Evolutionary conservation across 2,329 filamentous ascomycete species (phyloP), one percentile per base, ranked within the genome.

Genomic region (Pseudogymnoascus sp.): DNA sequence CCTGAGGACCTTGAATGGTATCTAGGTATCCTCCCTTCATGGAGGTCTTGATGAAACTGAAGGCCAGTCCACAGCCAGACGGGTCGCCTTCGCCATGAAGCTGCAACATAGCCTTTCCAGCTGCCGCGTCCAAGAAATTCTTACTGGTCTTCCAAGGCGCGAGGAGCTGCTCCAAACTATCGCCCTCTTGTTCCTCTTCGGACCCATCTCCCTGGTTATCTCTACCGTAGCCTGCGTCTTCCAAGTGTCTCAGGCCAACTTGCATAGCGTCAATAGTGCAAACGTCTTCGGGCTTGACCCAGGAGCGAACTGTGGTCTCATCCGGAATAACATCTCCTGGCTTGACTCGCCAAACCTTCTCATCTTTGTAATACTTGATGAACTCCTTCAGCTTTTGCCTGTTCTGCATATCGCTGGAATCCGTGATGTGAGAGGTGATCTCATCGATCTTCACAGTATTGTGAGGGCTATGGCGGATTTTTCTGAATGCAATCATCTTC

Each of bases 11-110:
- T 62, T 84, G 83, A 25, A 95, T 83, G 18, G 91, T 88, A 70
- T 92, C 90, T 74, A 97, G 82, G 63, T 85, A 99, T 0, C 94
- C 94, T 64, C 94, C 94, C 75, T 99, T 99, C 94, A 99, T 99
- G 1, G 91, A 96, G 0, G 92, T 97, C 70, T 94, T 91, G 73
- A 99, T 92, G 73, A 99, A 97, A 72, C 90, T 97, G 77, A 97
- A 96, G 2, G 90, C 94, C 63, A 97, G 86, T 1, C 94, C 94
- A 68, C 92, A 89, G 22, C 91, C 91, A 0, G 93, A 96, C 3
- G 94, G 94, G 71, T 99, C 94, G 61, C 94, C 94, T 66, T 95
- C 90, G 18, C 94, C 94, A 68, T 97, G 92, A 11, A 99, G 81
- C 67, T 92, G 89, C 50, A 99, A 82, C 94, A 99, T 99, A 2